These are phyloP conservation scores for Leccinum solheimii DNA, from an alignment of 1,284 basidiomycete genomes.

Conservation along the genomic window DNA sequence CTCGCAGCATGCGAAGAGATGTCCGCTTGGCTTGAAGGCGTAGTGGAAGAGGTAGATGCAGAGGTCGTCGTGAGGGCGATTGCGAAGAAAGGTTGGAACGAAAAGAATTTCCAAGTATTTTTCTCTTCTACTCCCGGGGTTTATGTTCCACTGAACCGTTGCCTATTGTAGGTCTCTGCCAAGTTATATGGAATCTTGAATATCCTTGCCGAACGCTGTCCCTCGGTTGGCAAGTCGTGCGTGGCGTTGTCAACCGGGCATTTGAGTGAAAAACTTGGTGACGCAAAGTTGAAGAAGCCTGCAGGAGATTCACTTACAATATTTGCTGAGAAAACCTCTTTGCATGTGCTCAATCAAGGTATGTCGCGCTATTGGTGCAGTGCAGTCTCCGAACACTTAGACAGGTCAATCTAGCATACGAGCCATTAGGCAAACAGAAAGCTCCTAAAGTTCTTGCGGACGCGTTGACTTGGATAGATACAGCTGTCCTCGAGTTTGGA, in stretches of 20 bases:
- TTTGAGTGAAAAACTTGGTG: conserved; percentile 93
- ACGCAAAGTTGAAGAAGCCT: conserved; percentile 95
- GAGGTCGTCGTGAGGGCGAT: conserved; percentile 92
- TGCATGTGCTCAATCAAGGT: conserved; percentile 94
- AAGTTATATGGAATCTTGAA: conserved; percentile 82
- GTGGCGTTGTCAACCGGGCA: conserved; percentile 84
- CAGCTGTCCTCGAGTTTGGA: conserved; percentile 90
- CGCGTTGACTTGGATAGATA: conserved; percentile 87
- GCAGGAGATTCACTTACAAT: conserved; percentile 85
- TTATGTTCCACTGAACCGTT: conserved; percentile 11
- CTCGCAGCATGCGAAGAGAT: conserved; percentile 88
- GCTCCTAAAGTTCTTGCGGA: conserved; percentile 98
- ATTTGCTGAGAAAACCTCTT: conserved; percentile 90
- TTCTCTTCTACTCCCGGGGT: conserved; percentile 20
- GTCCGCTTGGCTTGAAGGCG: conserved; percentile 71
- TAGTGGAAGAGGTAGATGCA: conserved; percentile 72
- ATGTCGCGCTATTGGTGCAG: conserved; percentile 24
- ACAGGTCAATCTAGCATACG: conserved; percentile 65
- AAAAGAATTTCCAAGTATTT: conserved; percentile 96
- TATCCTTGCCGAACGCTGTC: conserved; percentile 74
- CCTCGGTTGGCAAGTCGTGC: conserved; percentile 85
- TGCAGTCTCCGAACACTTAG: conserved; percentile 15
- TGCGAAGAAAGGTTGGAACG: conserved; percentile 92
- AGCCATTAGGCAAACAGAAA: conserved; percentile 90
- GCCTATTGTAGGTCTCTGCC: conserved; percentile 67